Evolutionary conservation across 768 basidiomycete species (phyloP), one percentile per base, ranked within the genome.

Genomic region (Lepiota brunneoincarnata): DNA sequence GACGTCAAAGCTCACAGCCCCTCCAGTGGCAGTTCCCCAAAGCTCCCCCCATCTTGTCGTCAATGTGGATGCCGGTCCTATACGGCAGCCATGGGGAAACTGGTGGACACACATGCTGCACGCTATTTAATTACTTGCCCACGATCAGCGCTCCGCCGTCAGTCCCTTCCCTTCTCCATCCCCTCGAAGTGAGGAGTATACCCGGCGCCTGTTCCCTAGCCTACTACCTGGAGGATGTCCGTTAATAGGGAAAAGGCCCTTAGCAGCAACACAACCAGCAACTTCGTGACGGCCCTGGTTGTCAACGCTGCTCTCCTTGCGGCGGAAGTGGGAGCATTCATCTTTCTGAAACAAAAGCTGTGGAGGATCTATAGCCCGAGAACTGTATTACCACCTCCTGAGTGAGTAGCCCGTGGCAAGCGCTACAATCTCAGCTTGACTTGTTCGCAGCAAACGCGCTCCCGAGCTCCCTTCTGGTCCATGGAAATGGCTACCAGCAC

Each of bases 231-330:
- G 38, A 23, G 14, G 24, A 47, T 47, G 45, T 41, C 53, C n/a
- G 26, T 48, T 15, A 46, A 54, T 17, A 38, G 45, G 38, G 46
- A 56, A 7, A 64, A 67, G 50, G 64, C 61, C 7, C 34, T 49
- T 5, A 61, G 65, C 36, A 67, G 60, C 52, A 71, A 61, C 59
- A 71, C 73, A 35, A 73, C 78, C 0, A 67, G 73, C 43, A 75
- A 81, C 2, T 90, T 89, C 63, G 42, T 83, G 47, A 84, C 86
- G 24, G 78, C 86, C 5, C 67, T 89, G 11, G 78, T 79, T 14
- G 74, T 79, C 46, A 88, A 89, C 63, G 69, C 63, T 34, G 75
- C 58, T n/a, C 65, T 79, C 9, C 72, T 81, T 38, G 51, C 61
- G 11, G 53, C 76, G 38, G 78, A 82, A 67, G 67, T 87, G 37